Percentiles rank a stretch among this genome's conserved stretches.
phyloP scores from a whole-genome alignment of 2,329 filamentous ascomycete species.

The Venturia oleaginea region DNA sequence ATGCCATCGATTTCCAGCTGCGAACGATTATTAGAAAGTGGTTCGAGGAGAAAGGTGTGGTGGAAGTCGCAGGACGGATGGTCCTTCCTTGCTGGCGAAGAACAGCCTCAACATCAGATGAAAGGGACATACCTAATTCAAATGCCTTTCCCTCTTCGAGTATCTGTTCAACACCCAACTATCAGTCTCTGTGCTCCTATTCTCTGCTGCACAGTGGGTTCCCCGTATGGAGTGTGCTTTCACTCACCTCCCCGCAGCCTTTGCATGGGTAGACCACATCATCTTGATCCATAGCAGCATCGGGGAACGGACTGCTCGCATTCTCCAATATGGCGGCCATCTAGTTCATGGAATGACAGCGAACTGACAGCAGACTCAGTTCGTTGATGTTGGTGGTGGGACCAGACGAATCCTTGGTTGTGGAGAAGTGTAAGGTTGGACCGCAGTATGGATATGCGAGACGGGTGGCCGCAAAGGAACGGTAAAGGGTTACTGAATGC shows the following conservation, averaged over 20 bases:
- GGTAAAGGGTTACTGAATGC: background rate
- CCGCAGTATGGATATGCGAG: background rate
- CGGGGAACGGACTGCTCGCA: constrained; percentile 30
- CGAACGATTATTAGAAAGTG: constrained; percentile 24
- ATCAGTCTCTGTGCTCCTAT: background rate
- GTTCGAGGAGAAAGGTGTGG: constrained; percentile 15
- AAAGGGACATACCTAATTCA: constrained; percentile 67
- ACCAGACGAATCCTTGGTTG: background rate
- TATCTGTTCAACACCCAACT: constrained; percentile 50
- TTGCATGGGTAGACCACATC: constrained; percentile 80
- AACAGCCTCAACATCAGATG: background rate
- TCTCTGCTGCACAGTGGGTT: background rate
- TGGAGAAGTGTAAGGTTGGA: background rate
- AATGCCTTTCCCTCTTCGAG: constrained; percentile 98
- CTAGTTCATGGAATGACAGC: background rate
- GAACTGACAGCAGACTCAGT: background rate
- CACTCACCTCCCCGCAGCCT: constrained; percentile 74
- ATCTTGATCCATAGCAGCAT: constrained; percentile 48
- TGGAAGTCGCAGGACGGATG: background rate
- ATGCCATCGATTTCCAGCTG: constrained; percentile 95
- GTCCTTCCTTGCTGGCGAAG: constrained; percentile 1
- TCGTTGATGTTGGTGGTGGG: background rate
- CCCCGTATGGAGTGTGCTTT: background rate
- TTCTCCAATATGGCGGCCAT: constrained; percentile 2
- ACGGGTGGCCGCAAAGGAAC: background rate